Evolutionary conservation across 2,329 filamentous ascomycete species (phyloP).

Genomic region (Clonostachys byssicola): DNA sequence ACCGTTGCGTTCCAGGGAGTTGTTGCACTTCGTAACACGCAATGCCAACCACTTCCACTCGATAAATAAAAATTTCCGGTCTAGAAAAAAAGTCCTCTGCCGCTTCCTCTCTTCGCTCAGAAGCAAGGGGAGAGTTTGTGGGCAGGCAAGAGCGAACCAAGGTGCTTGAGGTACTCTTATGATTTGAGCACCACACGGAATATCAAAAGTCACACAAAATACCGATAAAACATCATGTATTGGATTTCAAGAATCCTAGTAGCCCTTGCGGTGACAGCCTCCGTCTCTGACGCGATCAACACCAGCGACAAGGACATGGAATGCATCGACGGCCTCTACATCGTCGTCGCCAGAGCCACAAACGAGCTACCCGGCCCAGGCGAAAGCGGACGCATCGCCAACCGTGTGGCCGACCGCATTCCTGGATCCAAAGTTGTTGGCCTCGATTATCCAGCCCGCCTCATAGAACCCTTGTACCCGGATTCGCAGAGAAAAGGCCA

Average conservation of each 20-base stretch:
- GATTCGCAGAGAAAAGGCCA: constrained; percentile 26
- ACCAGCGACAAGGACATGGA: constrained; percentile 1
- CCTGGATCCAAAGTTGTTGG: constrained; percentile 24
- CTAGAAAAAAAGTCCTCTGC: too few species aligned
- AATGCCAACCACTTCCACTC: too few species aligned
- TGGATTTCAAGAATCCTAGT: background rate
- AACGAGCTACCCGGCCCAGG: constrained; percentile 25
- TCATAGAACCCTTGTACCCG: constrained; percentile 18
- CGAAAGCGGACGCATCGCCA: constrained; percentile 21
- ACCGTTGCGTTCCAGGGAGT: too few species aligned
- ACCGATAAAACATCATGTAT: too few species aligned
- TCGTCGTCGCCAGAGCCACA: constrained; percentile 33
- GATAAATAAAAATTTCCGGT: too few species aligned
- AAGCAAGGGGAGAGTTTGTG: too few species aligned
- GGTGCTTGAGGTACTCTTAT: too few species aligned
- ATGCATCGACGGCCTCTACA: constrained; percentile 30
- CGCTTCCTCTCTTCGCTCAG: too few species aligned
- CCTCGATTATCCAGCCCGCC: constrained; percentile 31
- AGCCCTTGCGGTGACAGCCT: constrained; percentile 5
- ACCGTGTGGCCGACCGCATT: constrained; percentile 21
- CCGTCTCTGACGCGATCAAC: constrained; percentile 12
- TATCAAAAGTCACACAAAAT: too few species aligned
- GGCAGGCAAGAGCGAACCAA: too few species aligned
- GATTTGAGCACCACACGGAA: too few species aligned
- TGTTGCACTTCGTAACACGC: too few species aligned